Conservation (phyloP, 75 land plant species). For the Isoetes taiwanensis region DNA sequence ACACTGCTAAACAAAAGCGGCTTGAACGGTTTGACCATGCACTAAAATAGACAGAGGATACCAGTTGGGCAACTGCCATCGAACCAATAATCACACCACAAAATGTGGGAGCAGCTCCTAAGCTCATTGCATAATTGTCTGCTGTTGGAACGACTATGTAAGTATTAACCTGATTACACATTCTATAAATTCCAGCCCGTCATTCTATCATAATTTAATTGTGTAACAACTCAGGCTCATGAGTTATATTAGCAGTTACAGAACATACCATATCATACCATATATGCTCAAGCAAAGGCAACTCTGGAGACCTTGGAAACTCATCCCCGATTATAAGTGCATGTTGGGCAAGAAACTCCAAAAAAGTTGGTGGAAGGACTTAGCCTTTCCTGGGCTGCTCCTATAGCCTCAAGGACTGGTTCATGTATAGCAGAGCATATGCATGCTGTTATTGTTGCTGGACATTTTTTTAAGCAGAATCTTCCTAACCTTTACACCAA, state of each 20-base stretch:
- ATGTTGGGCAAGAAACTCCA: conserved; percentile 61
- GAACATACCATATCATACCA: conserved; percentile 44
- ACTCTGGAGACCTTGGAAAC: conserved; percentile 21
- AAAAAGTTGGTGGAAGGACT: conserved; percentile 57
- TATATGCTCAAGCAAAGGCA: background rate
- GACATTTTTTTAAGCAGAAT: background rate
- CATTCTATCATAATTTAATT: background rate
- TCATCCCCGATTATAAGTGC: conserved; percentile 53
- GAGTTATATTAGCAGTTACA: background rate
- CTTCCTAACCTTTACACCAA: background rate
- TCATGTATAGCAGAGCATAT: conserved; percentile 29
- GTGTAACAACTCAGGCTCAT: background rate
- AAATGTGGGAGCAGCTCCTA: conserved; percentile 77
- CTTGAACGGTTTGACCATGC: conserved; percentile 75
- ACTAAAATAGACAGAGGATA: conserved; percentile 77
- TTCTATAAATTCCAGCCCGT: background rate
- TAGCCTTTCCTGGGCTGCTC: conserved; percentile 52
- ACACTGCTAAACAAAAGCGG: conserved; percentile 71
- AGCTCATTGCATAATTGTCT: conserved; percentile 60
- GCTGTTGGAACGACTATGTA: conserved; percentile 91
- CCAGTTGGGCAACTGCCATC: conserved; percentile 81
- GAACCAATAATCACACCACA: conserved; percentile 83
- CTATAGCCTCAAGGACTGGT: conserved; percentile 60
- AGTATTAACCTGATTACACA: conserved; percentile 40
- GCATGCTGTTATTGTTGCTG: background rate